Base-by-base conservation (phyloP, 139 green algal species). In the Marvania coccoides region DNA sequence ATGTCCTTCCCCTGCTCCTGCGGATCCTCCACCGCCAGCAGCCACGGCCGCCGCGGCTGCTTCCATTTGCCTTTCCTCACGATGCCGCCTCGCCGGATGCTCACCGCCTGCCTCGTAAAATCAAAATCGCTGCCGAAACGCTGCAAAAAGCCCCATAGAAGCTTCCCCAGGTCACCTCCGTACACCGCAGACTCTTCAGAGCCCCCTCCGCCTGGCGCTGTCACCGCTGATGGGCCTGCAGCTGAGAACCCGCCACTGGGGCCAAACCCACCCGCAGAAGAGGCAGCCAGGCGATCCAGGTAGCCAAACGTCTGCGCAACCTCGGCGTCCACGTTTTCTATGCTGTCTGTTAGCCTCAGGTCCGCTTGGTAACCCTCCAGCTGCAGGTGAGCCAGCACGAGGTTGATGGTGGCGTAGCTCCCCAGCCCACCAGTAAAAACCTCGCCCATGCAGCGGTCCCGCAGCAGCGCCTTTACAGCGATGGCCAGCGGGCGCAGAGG, bases 301-400 rank as follows among this genome's bases (percentile, higher is more conserved):
- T 67, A 73, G 7, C n/a, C 48, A 15, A 73, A 65, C 15, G 58
- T 67, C 40, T 67, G 23, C 7, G 35, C 14, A 14, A 71, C 39
- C 31, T 68, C 61, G 19, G 61, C 46, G 0, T 34, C 24, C 0
- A 5, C 45, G 30, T 4, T 47, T 58, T 5, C 29, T 42, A 47
- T 13, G 37, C n/a, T n/a, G n/a, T n/a, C n/a, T n/a, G n/a, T n/a
- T n/a, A n/a, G n/a, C n/a, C n/a, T n/a, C n/a, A n/a, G n/a, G n/a
- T n/a, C n/a, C 19, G 62, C 38, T 14, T n/a, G 31, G 61, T 69
- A 73, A 1, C 71, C 71, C 56, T 78, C 56, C 19, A 37, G 33
- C 51, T 87, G 80, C 39, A 94, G 71, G 68, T 94, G 82, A 24
- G 83, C 80, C 3, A 89, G 60, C 33, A 76, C 74, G 72, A 95